Percentiles rank a stretch among this genome's conserved stretches.
These are phyloP conservation scores for Aureobasidium sp. DNA, from an alignment of 2,329 filamentous ascomycete genomes.

Conservation along the genomic window DNA sequence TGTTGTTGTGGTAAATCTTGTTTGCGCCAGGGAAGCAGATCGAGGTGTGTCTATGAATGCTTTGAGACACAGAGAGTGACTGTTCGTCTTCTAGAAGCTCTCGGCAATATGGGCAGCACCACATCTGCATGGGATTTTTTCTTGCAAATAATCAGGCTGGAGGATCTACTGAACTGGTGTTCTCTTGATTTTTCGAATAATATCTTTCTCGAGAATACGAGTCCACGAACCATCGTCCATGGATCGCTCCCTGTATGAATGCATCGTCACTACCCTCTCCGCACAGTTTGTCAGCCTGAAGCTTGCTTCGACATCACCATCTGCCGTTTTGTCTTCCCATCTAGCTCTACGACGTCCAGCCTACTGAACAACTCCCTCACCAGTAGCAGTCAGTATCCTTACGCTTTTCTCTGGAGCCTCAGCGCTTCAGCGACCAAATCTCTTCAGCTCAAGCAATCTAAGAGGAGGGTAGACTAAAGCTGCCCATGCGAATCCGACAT, in stretches of 20 bases:
- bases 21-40: neutral
- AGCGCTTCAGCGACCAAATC: conserved; percentile 37
- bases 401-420: neutral
- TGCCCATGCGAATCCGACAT: conserved; percentile 55
- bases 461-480: conserved; percentile 50
- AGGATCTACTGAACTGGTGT: neutral
- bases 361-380: too few relatives aligned
- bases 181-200: neutral
- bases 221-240: too few relatives aligned
- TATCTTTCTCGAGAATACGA: too few relatives aligned
- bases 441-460: conserved; percentile 46
- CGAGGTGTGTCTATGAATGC: too few relatives aligned
- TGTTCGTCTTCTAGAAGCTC: neutral
- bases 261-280: too few relatives aligned
- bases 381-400: too few relatives aligned
- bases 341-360: too few relatives aligned
- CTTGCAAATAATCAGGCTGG: neutral
- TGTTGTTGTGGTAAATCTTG: neutral
- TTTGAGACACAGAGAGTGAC: too few relatives aligned
- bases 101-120: neutral
- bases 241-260: too few relatives aligned
- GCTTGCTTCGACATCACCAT: too few relatives aligned
- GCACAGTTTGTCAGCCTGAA: too few relatives aligned
- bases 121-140: neutral
- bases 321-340: too few relatives aligned